Conservation (phyloP, 495 filamentous ascomycete species). For the Tuber microsphaerosporum region DNA sequence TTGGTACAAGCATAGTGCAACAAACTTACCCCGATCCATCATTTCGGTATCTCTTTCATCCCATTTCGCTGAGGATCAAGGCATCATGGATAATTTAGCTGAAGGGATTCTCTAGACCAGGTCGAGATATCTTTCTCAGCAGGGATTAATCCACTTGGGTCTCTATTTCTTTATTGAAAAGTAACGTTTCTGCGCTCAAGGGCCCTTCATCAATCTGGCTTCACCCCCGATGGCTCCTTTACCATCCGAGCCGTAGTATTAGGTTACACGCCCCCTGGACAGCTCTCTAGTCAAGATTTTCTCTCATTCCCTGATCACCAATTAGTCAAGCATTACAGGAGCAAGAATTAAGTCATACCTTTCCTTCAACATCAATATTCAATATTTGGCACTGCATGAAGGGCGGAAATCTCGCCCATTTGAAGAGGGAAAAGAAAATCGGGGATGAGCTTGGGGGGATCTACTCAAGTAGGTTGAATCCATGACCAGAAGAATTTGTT, state of each 20-base stretch:
- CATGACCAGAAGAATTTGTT: neutral
- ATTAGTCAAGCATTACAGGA: neutral
- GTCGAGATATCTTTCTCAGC: neutral
- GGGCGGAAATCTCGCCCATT: neutral
- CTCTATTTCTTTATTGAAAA: neutral
- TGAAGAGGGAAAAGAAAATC: neutral
- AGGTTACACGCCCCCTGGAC: neutral
- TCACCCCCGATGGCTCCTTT: neutral
- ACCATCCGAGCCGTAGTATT: neutral
- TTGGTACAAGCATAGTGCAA: neutral
- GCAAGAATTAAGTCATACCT: neutral
- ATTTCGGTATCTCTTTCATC: neutral
- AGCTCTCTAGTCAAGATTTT: neutral
- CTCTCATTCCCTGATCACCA: neutral
- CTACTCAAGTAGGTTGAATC: neutral
- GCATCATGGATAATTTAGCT: neutral
- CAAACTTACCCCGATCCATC: neutral
- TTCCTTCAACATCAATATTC: neutral
- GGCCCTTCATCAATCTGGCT: neutral
- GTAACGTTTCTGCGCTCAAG: neutral
- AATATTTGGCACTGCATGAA: neutral
- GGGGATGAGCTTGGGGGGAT: neutral
- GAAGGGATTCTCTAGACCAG: neutral
- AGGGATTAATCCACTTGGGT: neutral
- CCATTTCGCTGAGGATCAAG: neutral